These are phyloP conservation scores for Rhamnella rubrinervis DNA, from an alignment of 331 rosid species.

Conservation along the genomic window DNA sequence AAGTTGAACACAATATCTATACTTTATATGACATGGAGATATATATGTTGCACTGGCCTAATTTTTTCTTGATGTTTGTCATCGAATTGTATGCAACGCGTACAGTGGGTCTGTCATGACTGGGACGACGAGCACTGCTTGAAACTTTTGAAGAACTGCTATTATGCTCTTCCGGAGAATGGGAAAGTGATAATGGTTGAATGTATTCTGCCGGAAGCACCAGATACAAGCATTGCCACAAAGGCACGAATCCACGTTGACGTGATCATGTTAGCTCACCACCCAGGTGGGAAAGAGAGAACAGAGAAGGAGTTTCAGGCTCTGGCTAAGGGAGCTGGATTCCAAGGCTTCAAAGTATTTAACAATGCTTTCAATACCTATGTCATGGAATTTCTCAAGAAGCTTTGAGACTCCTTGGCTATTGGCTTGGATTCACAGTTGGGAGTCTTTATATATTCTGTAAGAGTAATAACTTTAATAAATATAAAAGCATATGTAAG, in stretches of 20 bases:
- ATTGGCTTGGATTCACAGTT: background rate
- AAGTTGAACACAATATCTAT: too few relatives aligned
- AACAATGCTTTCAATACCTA: conserved; percentile 72
- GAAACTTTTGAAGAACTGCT: conserved; percentile 80
- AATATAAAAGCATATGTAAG: too few relatives aligned
- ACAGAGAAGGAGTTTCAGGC: conserved; percentile 78
- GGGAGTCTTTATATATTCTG: too few relatives aligned
- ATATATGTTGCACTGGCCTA: too few relatives aligned
- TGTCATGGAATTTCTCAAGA: conserved; percentile 65
- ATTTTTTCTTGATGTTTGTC: background rate
- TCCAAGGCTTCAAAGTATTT: conserved; percentile 53
- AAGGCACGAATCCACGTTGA: conserved; percentile 74
- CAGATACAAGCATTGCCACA: conserved; percentile 78
- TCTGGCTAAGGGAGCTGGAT: conserved; percentile 76
- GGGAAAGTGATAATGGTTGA: conserved; percentile 94
- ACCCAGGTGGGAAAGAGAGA: conserved; percentile 91
- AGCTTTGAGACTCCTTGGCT: conserved; percentile 17
- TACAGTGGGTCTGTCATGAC: conserved; percentile 87
- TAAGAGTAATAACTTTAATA: too few relatives aligned
- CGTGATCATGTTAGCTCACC: conserved; percentile 80
- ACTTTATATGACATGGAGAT: too few relatives aligned
- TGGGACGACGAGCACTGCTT: conserved; percentile 93
- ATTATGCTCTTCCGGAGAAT: conserved; percentile 59
- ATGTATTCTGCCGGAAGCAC: conserved; percentile 80
- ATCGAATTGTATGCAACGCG: background rate